phyloP scores from a whole-genome alignment of 1,284 basidiomycete species.

The Irpex sp. region DNA sequence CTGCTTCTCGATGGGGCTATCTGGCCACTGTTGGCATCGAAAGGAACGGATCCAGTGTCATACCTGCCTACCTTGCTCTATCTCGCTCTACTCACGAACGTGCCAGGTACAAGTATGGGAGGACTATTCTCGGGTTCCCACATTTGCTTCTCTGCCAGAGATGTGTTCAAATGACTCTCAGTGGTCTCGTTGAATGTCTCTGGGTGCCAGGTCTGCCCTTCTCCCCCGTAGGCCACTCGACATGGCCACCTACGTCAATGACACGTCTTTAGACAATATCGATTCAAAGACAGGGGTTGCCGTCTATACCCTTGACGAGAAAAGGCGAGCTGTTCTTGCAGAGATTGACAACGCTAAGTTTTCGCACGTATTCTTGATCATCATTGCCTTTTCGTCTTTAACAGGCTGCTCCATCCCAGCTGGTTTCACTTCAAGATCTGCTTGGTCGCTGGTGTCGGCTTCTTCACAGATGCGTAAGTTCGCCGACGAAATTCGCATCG shows the following conservation, averaged over 20 bases:
- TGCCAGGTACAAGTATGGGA: conserved; percentile 13
- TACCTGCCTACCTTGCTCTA: too few relatives aligned
- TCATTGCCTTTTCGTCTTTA: not conserved
- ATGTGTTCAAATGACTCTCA: not conserved
- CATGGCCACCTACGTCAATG: conserved; percentile 16
- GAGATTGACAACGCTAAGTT: conserved; percentile 56
- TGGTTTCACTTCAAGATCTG: conserved; percentile 69
- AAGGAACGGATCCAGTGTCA: too few relatives aligned
- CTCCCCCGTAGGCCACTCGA: conserved; percentile 6
- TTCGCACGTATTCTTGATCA: conserved; percentile 30
- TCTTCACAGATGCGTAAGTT: conserved; percentile 79
- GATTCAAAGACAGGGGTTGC: conserved; percentile 4
- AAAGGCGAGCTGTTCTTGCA: conserved; percentile 43
- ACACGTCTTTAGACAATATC: conserved; percentile 15
- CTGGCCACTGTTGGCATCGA: too few relatives aligned
- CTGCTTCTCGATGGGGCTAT: too few relatives aligned
- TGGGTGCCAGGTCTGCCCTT: conserved; percentile 4
- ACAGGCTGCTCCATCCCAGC: conserved; percentile 4
- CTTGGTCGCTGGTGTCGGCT: conserved; percentile 75
- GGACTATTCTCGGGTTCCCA: not conserved
- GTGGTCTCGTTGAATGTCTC: not conserved
- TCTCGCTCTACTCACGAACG: conserved; percentile 11
- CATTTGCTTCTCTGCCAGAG: not conserved
- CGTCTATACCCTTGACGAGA: conserved; percentile 28
- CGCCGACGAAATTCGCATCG: conserved; percentile 41